Conservation (phyloP, 2,329 filamentous ascomycete species). For the Cladobotryum mycophilum region DNA sequence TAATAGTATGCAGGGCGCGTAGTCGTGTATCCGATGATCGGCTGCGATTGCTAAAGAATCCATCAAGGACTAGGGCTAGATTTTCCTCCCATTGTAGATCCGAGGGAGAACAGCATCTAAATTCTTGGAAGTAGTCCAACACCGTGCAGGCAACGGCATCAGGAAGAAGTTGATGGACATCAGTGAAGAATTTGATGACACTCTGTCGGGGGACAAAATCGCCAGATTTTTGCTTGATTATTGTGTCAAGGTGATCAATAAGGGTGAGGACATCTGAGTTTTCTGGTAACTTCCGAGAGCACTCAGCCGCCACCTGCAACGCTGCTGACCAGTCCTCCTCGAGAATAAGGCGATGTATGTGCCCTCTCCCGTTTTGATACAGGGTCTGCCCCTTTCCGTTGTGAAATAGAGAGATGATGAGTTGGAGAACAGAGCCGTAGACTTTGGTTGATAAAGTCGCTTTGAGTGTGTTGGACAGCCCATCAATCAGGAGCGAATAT, state of each 20-base stretch:
- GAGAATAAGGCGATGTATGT: constrained; percentile 49
- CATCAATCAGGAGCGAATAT: constrained; percentile 52
- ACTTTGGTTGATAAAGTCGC: constrained; percentile 40
- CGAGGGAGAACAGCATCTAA: constrained; percentile 65
- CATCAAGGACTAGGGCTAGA: constrained; percentile 51
- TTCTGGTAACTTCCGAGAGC: constrained; percentile 32
- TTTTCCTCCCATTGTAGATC: constrained; percentile 63
- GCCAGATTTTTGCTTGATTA: constrained; percentile 37
- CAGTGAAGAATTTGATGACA: constrained; percentile 60
- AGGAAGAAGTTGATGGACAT: constrained; percentile 55
- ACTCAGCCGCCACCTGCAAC: constrained; percentile 53
- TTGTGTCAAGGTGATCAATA: constrained; percentile 42
- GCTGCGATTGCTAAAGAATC: constrained; percentile 56
- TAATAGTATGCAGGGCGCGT: constrained; percentile 54
- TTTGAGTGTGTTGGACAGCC: constrained; percentile 45
- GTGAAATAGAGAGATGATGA: constrained; percentile 51
- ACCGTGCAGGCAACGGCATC: constrained; percentile 59
- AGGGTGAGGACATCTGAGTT: constrained; percentile 30
- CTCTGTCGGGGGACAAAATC: constrained; percentile 59
- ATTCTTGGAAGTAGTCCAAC: constrained; percentile 61
- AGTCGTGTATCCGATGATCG: constrained; percentile 58
- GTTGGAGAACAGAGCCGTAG: constrained; percentile 40
- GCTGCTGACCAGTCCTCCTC: constrained; percentile 62
- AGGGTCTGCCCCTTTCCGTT: constrained; percentile 41
- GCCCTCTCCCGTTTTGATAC: constrained; percentile 46